These are phyloP conservation scores for Alliaria petiolata DNA, from an alignment of 345 rosid species.

Conservation along the genomic window DNA sequence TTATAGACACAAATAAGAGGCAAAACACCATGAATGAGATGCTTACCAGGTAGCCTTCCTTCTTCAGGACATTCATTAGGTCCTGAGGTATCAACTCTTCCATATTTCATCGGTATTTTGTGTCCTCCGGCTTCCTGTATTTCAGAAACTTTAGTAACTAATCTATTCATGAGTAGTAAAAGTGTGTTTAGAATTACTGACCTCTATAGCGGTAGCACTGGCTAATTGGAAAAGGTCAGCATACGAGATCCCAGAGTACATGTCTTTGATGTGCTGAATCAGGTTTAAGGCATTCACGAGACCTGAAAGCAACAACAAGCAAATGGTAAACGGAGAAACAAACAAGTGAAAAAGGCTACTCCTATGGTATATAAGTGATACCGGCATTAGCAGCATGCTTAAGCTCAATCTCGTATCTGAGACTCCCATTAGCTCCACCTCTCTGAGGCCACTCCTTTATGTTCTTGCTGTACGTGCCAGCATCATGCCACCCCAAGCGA, in stretches of 20 bases:
- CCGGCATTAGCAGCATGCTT: slow-evolving; percentile 98
- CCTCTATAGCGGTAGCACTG: slow-evolving; percentile 96
- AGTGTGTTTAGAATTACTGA: slow-evolving; percentile 12
- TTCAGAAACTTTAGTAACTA: not conserved
- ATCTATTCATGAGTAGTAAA: not conserved
- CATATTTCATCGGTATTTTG: slow-evolving; percentile 88
- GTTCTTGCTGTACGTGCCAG: slow-evolving; percentile 91
- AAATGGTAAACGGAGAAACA: not conserved
- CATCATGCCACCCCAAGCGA: slow-evolving; percentile 94
- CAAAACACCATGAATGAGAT: not conserved
- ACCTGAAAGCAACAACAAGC: slow-evolving; percentile 42
- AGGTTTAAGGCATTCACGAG: slow-evolving; percentile 80
- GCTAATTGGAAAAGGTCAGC: slow-evolving; percentile 96
- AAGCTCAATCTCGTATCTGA: slow-evolving; percentile 85
- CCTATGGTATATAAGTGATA: slow-evolving; percentile 16
- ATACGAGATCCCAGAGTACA: slow-evolving; percentile 67
- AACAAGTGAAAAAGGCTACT: not conserved
- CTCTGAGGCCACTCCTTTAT: slow-evolving; percentile 81
- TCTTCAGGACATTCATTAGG: slow-evolving; percentile 94
- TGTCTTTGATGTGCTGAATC: slow-evolving; percentile 80
- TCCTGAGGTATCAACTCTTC: slow-evolving; percentile 71
- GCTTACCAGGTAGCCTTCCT: slow-evolving; percentile 93
- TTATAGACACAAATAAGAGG: not conserved
- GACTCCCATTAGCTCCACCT: slow-evolving; percentile 96
- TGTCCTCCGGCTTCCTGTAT: slow-evolving; percentile 95